Base-by-base conservation (phyloP, 352 stramenopile species). In the Aphanomyces astaci region DNA sequence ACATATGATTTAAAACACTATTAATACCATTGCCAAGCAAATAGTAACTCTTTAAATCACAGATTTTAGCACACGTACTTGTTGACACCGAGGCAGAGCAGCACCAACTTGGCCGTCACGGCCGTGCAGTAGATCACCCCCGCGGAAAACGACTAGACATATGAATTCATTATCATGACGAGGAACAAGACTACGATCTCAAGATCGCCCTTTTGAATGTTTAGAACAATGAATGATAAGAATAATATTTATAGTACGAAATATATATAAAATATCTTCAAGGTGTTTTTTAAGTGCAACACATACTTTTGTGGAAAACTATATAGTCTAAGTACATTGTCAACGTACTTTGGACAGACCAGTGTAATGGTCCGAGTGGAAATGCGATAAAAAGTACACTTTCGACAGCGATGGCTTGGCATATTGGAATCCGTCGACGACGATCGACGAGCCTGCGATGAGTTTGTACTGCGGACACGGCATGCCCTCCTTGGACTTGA, bases 341-440 rank as follows among this genome's bases (percentile, higher is more conserved):
- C n/a, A n/a, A n/a, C n/a, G n/a, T 43, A 88, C 76, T 65, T 88
- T 90, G 2, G 75, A 79, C 27, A 99, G 88, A 0, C 96, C 96
- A 24, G 78, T 81, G 74, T 98, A 98, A 73, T 99, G 96, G 76
- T 99, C 96, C 11, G 85, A 95, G 77, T 99, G 96, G 73, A 98
- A 99, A 77, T 99, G 96, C 22, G 95, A 98, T 43, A 99, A 81
- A 66, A 99, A 98, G 65, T 98, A 98, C 52, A 91, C 75, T 55
- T 74, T 93, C 13, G 81, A 91, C 10, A 92, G 77, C 39, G 80
- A 46, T 45, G 85, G 86, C 48, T 73, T 87, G 2, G 87, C 84
- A 65, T 91, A 92, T n/a, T 79, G 73, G 63, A 96, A 96, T 15
- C 88, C 88, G 49, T 96, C 88, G 33, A 96, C 87, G 25, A 96